Evolutionary conservation across 345 rosid genomes (phyloP).

Genomic region (Trapa bicornis): DNA sequence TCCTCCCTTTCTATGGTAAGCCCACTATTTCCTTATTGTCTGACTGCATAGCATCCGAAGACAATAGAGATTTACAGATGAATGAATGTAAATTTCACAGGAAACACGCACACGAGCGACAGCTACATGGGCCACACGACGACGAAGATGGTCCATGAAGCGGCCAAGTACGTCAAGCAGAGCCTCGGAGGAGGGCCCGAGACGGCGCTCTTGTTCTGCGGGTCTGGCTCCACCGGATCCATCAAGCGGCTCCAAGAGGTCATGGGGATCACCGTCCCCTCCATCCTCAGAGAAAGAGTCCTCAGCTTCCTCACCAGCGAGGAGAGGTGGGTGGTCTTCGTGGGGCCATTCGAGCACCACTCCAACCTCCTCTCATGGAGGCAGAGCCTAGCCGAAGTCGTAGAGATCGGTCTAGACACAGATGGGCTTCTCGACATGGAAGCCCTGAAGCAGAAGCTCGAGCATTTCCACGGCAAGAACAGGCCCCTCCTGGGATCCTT

Average conservation of each 20-base stretch:
- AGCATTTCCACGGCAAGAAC: constrained; percentile 11
- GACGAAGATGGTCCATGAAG: constrained; percentile 36
- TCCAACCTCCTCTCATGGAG: constrained; percentile 57
- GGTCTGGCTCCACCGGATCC: constrained; percentile 41
- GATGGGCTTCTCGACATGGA: constrained; percentile 28
- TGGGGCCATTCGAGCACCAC: constrained; percentile 59
- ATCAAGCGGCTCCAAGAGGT: constrained; percentile 50
- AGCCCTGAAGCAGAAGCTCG: constrained; percentile 20
- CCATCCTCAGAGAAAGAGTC: constrained; percentile 24
- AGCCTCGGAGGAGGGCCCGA: constrained; percentile 37
- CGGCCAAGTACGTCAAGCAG: constrained; percentile 29
- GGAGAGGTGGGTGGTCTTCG: constrained; percentile 45
- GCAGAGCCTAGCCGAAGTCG: constrained; percentile 44
- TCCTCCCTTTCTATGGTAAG: constrained; percentile 49
- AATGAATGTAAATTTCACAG: constrained; percentile 10
- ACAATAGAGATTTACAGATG: background rate
- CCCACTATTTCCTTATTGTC: background rate
- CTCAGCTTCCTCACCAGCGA: constrained; percentile 22
- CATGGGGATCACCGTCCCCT: constrained; percentile 41
- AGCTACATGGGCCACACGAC: constrained; percentile 42
- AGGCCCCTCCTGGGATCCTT: constrained; percentile 47
- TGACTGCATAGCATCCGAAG: background rate
- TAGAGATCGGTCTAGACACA: constrained; percentile 34
- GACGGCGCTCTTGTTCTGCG: constrained; percentile 39
- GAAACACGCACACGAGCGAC: constrained; percentile 45